Evolutionary conservation across 805 yeast species (phyloP).

Genomic region (Pichia nakasei): DNA sequence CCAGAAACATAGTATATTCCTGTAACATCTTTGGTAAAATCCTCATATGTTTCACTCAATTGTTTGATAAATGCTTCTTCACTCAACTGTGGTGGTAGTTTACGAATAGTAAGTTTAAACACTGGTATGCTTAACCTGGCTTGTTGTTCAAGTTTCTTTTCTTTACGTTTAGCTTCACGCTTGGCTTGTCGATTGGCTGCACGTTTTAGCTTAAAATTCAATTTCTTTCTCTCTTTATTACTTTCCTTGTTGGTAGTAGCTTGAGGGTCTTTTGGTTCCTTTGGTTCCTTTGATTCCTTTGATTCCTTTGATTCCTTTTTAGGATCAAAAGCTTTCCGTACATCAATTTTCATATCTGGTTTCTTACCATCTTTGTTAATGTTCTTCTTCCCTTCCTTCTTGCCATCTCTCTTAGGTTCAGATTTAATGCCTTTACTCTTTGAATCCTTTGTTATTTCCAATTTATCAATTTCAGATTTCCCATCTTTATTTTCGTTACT

Average conservation of each 20-base stretch:
- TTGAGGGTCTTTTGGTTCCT: too few species aligned
- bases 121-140: not conserved
- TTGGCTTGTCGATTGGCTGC: not conserved
- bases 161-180: not conserved
- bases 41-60: constrained; percentile 1
- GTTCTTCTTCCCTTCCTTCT: not conserved
- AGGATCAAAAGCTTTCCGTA: not conserved
- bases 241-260: not conserved
- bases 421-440: not conserved
- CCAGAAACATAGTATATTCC: constrained; percentile 35
- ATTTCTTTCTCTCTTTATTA: not conserved
- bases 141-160: not conserved
- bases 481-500: not conserved
- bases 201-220: not conserved
- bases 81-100: constrained; percentile 34
- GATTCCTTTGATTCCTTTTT: not conserved
- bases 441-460: not conserved
- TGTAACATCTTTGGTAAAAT: constrained; percentile 1
- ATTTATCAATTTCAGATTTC: not conserved
- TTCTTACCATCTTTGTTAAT: not conserved
- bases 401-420: not conserved
- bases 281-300: too few species aligned
- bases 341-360: not conserved
- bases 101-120: constrained; percentile 30
- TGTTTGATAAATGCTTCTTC: constrained; percentile 20